Conservation (phyloP, 129 eudicot genomes). For the Arctium minus region DNA sequence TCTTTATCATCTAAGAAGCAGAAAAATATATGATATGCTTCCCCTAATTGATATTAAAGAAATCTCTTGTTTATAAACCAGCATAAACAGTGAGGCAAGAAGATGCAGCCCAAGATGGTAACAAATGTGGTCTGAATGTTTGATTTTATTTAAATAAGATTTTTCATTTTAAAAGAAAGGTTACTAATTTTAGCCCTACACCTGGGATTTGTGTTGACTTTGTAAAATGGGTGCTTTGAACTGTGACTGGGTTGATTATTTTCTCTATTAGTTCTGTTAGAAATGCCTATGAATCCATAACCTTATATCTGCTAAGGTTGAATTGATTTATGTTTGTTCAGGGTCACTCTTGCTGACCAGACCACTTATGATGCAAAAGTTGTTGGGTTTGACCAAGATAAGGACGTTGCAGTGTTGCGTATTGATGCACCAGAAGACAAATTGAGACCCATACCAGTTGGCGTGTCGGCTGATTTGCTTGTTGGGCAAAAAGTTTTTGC, state of each 20-base stretch:
- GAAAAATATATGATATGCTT: background rate
- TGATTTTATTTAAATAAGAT: background rate
- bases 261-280: slow-evolving; percentile 8
- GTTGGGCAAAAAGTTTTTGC: slow-evolving; percentile 94
- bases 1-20: background rate
- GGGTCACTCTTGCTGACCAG: slow-evolving; percentile 92
- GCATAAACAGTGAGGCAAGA: background rate
- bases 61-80: background rate
- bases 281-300: background rate
- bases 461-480: slow-evolving; percentile 79
- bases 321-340: slow-evolving; percentile 30
- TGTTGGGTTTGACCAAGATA: slow-evolving; percentile 87
- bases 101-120: background rate
- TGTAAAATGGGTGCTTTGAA: background rate
- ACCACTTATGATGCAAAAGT: slow-evolving; percentile 74
- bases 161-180: background rate
- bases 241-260: background rate
- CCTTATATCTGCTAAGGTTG: background rate
- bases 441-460: slow-evolving; percentile 79
- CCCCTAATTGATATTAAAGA: background rate
- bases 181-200: background rate
- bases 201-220: background rate
- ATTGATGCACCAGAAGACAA: slow-evolving; percentile 68
- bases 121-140: background rate
- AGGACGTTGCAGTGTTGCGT: slow-evolving; percentile 74